A percentile compares a stretch with the other conserved stretches of the same genome.
These are phyloP conservation scores for Blastomyces emzantsi DNA, from an alignment of 2,329 filamentous ascomycete species.

Conservation along the genomic window DNA sequence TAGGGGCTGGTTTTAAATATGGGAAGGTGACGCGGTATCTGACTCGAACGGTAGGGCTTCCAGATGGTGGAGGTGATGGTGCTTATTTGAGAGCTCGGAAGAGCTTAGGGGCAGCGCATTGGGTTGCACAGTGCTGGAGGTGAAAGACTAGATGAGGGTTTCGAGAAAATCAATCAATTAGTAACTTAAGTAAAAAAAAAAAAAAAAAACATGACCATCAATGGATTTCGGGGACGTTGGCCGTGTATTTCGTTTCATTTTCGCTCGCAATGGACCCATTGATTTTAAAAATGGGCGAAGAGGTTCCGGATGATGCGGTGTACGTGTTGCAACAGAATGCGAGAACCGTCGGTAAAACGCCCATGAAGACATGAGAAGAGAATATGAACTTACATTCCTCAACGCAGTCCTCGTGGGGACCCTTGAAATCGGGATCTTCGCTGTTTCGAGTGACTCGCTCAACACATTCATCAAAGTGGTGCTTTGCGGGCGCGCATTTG, in stretches of 20 bases:
- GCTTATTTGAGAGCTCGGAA: conserved; percentile 85
- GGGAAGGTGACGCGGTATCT: background rate
- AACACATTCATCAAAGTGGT: conserved; percentile 97
- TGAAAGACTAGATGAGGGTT: conserved; percentile 71
- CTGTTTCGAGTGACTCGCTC: conserved; percentile 70
- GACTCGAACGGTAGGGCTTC: background rate
- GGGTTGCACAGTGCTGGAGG: conserved; percentile 86
- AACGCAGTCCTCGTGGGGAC: conserved; percentile 84
- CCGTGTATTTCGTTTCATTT: background rate
- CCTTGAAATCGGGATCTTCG: conserved; percentile 62
- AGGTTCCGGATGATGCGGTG: background rate
- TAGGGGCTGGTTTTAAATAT: background rate
- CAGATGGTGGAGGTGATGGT: background rate
- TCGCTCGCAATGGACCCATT: background rate
- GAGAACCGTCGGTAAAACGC: background rate
- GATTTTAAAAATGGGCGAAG: background rate
- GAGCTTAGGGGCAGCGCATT: conserved; percentile 93
- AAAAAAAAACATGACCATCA: background rate
- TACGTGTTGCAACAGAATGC: conserved; percentile 4
- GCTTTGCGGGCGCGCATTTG: conserved; percentile 79
- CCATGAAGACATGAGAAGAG: background rate
- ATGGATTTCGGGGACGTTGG: background rate
- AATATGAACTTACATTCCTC: conserved; percentile 78
- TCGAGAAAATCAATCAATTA: background rate
- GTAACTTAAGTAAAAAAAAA: background rate